These are phyloP conservation scores for Globisporangium ultimum DNA, from an alignment of 352 stramenopile genomes.

Conservation along the genomic window DNA sequence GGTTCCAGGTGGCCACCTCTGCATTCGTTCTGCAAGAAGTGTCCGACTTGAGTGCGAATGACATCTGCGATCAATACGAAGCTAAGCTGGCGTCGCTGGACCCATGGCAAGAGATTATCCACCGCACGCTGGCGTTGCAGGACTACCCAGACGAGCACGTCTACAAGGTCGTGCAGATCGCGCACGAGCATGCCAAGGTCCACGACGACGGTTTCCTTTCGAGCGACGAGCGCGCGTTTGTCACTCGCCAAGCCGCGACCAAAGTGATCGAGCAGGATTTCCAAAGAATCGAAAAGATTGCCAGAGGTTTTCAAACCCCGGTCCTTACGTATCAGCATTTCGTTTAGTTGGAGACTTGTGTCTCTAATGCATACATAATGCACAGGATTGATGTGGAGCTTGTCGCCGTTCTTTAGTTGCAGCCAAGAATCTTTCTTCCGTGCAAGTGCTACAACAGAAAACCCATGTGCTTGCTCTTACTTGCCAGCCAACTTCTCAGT, in stretches of 20 bases:
- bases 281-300: neutral
- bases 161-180: constrained; percentile 67
- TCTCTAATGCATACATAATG: too few species aligned
- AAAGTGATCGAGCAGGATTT: constrained; percentile 28
- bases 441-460: too few species aligned
- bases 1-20: constrained; percentile 25
- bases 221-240: constrained; percentile 29
- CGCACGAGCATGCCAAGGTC: constrained; percentile 22
- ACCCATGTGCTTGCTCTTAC: too few species aligned
- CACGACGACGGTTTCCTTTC: constrained; percentile 25
- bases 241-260: constrained; percentile 30
- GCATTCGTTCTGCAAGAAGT: constrained; percentile 25
- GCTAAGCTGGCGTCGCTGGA: constrained; percentile 20
- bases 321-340: too few species aligned
- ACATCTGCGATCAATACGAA: constrained; percentile 20
- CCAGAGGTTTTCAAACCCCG: too few species aligned
- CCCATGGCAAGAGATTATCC: constrained; percentile 40
- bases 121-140: constrained; percentile 23
- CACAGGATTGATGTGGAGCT: too few species aligned
- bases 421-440: too few species aligned
- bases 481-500: too few species aligned
- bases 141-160: constrained; percentile 52
- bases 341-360: too few species aligned
- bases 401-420: too few species aligned
- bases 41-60: constrained; percentile 22